Evolutionary conservation across 495 filamentous ascomycete species (phyloP), one percentile per base, ranked within the genome.

Genomic region (Evansstolkia leycettana): DNA sequence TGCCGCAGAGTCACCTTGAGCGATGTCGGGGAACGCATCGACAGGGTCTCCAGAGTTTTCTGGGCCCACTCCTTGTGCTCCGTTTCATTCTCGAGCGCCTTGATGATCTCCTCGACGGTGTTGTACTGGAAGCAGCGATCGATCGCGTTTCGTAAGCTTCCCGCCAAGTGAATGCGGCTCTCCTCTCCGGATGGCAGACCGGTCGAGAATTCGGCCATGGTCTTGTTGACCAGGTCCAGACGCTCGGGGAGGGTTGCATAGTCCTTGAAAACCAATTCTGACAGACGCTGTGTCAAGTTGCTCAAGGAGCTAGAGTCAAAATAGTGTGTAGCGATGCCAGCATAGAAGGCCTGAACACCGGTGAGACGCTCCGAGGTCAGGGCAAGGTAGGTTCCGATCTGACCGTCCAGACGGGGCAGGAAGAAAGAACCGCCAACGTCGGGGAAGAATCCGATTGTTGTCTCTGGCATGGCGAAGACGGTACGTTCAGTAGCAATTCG

Each of bases 361-460:
- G 65, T 78, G 33, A 98, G 58, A 38, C 71, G 71, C 49, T 82
- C 75, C 56, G 84, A 84, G 14, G 90, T 98, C 39, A 98, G 65
- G 16, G 81, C 90, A 26, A 96, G 74, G 59, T 95, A 96, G 27
- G 84, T 92, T 23, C 90, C 90, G 28, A 84, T 50, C 35, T 72
- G 55, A 31, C 90, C 90, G 39, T 89, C 75, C 60, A 98, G 76
- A 38, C 85, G 72, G 7, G 90, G 83, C 16, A 98, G 68, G 69
- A 95, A 96, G 67, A 95, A 96, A 13, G 82, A 88, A 35, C 76
- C 90, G 28, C 90, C 90, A 20, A 98, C 92, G 48, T 98, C 90
- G 18, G 92, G 90, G 65, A 96, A 98, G 65, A 95, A 94, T 7
- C 90, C 90, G 47, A 98, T 98, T 7, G 69, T 88, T 2, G 90